Percentiles rank a stretch among this genome's conserved stretches.
These are phyloP conservation scores for Papiliotrema fonsecae DNA, from an alignment of 1,284 basidiomycete genomes.

Conservation along the genomic window DNA sequence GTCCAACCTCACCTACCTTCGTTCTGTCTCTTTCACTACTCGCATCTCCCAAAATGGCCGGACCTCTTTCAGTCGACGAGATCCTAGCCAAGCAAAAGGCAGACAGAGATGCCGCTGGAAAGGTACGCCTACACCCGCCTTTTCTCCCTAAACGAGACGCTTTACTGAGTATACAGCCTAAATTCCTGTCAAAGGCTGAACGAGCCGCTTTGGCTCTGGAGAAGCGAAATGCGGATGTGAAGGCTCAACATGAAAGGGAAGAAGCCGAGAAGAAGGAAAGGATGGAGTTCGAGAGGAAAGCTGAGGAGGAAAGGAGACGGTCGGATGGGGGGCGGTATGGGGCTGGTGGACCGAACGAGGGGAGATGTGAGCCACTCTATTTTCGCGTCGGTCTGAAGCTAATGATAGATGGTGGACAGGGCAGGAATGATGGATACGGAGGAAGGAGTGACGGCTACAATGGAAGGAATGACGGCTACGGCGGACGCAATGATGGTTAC, in stretches of 20 bases:
- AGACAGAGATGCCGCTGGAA: conserved; percentile 81
- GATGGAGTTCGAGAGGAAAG: conserved; percentile 55
- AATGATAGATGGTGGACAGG: neutral
- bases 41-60: conserved; percentile 24
- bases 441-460: neutral
- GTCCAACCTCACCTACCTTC: neutral
- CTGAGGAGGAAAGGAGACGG: conserved; percentile 60
- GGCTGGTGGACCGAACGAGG: conserved; percentile 4
- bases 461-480: neutral
- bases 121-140: conserved; percentile 55
- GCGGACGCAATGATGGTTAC: neutral
- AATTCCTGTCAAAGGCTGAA: conserved; percentile 36
- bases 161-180: conserved; percentile 16
- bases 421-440: conserved; percentile 3
- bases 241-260: conserved; percentile 51
- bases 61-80: conserved; percentile 58
- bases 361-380: conserved; percentile 3
- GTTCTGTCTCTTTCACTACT: neutral
- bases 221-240: conserved; percentile 73
- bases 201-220: conserved; percentile 67
- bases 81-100: conserved; percentile 77
- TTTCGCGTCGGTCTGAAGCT: conserved; percentile 4
- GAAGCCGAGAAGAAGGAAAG: conserved; percentile 23
- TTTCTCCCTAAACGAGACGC: neutral
- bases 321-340: conserved; percentile 48